Base-by-base conservation (phyloP, 108 stramenopile genomes). In the Mediolabrus comicus region DNA sequence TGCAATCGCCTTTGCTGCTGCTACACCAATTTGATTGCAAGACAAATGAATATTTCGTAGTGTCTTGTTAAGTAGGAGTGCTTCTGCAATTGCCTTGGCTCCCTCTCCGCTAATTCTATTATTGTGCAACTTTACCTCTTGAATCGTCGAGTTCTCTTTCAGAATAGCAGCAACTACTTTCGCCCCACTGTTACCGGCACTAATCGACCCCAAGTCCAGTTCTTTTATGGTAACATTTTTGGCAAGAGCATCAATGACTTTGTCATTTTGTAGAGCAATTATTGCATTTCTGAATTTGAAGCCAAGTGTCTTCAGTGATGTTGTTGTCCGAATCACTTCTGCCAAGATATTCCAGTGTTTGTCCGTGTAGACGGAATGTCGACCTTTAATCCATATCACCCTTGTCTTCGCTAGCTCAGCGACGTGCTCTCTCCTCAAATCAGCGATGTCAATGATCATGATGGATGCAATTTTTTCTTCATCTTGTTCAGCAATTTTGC, bases 51-150 rank as follows among this genome's bases (percentile, higher is more conserved):
- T 14, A 11, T 41, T 41, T 41, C 14, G 11, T 14, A 41, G 39
- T 12, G 12, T 41, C 14, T 14, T 14, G 39, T 41, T 41, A 14
- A 41, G 16, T 29, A 14, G 10, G 3, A 54, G 14, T 29, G 53
- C 25, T 10, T 26, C 53, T 28, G 53, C 53, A 13, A 54, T 8
- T 26, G 53, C 53, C n/a, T 69, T 32, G 11, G 67, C 22, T 3
- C 77, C 82, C 3, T 61, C 38, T 39, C 73, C 54, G 3, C 77
- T 62, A 51, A 83, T 72, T 6, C 75, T 30, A 41, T 79, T 79
- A 33, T 57, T 55, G 33, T 52, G 10, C 4, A 16, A 54, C 14
- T 11, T 27, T 3, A 54, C 11, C 26, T 10, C 17, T 54, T 54
- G 53, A 54, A 54, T 13, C 25, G 53, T 54, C 5, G 26, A 10